phyloP scores from a whole-genome alignment of 2,329 filamentous ascomycete genomes.

The Escovopsis sp. region DNA sequence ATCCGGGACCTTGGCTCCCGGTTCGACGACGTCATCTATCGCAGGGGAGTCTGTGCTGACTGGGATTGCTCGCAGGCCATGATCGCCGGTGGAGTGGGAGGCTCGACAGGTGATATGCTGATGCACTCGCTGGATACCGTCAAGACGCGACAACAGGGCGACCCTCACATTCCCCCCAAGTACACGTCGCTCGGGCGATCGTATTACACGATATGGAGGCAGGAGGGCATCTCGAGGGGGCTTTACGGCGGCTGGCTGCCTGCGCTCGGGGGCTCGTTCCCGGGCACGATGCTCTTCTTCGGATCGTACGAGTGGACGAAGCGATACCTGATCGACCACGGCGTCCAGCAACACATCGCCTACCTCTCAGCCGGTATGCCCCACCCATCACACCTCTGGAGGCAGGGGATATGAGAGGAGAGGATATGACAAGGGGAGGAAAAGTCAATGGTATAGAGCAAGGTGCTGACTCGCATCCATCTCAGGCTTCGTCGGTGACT shows the following conservation, averaged over 20 bases:
- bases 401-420: too few species aligned
- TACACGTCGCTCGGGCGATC: conserved; percentile 83
- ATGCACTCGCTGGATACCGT: conserved; percentile 99
- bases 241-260: conserved; percentile 90
- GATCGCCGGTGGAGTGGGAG: conserved; percentile 86
- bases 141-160: conserved; percentile 94
- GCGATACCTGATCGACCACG: conserved; percentile 68
- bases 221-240: conserved; percentile 75
- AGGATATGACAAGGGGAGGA: too few species aligned
- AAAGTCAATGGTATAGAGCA: too few species aligned
- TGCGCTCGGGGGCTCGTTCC: conserved; percentile 81
- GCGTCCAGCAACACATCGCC: conserved; percentile 65
- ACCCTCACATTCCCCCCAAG: conserved; percentile 81
- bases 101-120: conserved; percentile 85
- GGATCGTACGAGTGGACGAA: conserved; percentile 95
- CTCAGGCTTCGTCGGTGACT: conserved; percentile 76
- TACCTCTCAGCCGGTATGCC: conserved; percentile 67
- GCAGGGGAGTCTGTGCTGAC: conserved; percentile 2
- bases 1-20: too few species aligned
- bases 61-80: conserved; percentile 48
- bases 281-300: conserved; percentile 89
- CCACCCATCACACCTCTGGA: too few species aligned
- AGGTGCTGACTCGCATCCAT: conserved; percentile 4
- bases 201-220: conserved; percentile 82
- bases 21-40: too few species aligned